Percentiles rank a stretch among this genome's conserved stretches.
These are phyloP conservation scores for Wickerhamiella azyma DNA, from an alignment of 805 yeast genomes.

Conservation along the genomic window DNA sequence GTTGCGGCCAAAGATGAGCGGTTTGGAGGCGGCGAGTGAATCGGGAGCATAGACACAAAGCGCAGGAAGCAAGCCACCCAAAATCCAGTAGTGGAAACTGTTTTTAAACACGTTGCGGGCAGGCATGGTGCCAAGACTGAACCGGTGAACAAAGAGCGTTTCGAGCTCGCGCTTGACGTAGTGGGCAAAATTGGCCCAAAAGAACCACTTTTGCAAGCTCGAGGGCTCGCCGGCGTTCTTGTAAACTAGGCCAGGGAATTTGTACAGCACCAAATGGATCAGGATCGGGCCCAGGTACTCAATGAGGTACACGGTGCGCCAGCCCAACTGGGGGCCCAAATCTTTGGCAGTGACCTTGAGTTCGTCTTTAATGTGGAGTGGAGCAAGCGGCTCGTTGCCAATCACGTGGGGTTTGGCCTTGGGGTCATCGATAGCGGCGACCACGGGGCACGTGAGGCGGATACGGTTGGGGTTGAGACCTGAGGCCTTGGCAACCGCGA, in stretches of 20 bases:
- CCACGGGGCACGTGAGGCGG: slow-evolving; percentile 34
- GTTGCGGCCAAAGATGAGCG: slow-evolving; percentile 18
- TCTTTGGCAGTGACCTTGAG: slow-evolving; percentile 58
- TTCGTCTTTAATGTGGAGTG: slow-evolving; percentile 31
- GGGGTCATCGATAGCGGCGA: too few species aligned
- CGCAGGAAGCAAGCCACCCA: slow-evolving; percentile 55
- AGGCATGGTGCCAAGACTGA: slow-evolving; percentile 90
- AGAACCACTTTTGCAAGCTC: slow-evolving; percentile 40
- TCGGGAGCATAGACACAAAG: slow-evolving; percentile 36
- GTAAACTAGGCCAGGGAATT: slow-evolving; percentile 27
- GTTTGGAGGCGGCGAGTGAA: slow-evolving; percentile 18
- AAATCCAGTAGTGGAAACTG: slow-evolving; percentile 83
- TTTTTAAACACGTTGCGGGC: slow-evolving; percentile 74
- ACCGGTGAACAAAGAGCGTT: slow-evolving; percentile 69
- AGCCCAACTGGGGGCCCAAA: slow-evolving; percentile 81
- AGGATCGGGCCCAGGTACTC: slow-evolving; percentile 87
- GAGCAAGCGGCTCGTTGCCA: slow-evolving; percentile 32
- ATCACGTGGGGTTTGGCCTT: slow-evolving; percentile 31
- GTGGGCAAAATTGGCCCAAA: slow-evolving; percentile 50
- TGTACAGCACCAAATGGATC: slow-evolving; percentile 59
- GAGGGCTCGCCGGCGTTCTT: slow-evolving; percentile 30
- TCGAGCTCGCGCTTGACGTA: slow-evolving; percentile 81
- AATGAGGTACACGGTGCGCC: slow-evolving; percentile 78
- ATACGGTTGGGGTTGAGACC: slow-evolving; percentile 38
- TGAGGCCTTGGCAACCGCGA: slow-evolving; percentile 31